Conservation (phyloP, 2,329 filamentous ascomycete species). For the Cladosporium cucumerinum region DNA sequence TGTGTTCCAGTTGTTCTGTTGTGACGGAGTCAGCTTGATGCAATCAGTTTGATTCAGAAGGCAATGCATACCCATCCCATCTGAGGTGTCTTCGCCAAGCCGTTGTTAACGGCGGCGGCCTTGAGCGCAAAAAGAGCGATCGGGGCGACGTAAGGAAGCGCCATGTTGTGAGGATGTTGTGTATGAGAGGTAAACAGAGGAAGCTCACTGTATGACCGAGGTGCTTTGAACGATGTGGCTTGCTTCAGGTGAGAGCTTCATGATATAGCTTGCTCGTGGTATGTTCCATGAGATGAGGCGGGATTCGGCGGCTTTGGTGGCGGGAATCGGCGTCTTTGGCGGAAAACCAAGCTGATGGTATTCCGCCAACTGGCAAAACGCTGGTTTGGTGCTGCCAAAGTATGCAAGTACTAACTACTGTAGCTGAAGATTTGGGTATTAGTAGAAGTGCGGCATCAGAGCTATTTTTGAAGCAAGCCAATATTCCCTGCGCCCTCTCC, state of each 20-base stretch:
- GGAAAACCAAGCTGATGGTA: background rate
- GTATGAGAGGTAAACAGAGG: background rate
- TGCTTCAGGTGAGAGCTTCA: background rate
- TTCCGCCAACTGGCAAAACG: background rate
- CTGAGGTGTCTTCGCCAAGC: conserved; percentile 37
- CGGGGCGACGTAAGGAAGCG: conserved; percentile 7
- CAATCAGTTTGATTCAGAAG: background rate
- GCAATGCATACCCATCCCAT: conserved; percentile 35
- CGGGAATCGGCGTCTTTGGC: background rate
- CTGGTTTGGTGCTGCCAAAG: background rate
- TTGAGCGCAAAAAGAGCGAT: conserved; percentile 3
- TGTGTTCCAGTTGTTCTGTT: conserved; percentile 39
- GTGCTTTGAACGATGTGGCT: background rate
- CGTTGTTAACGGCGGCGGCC: conserved; percentile 30
- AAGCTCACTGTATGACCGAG: background rate
- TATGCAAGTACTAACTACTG: background rate
- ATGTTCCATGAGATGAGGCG: background rate
- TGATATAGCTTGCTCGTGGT: background rate
- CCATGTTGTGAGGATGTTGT: background rate
- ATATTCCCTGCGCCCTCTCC: background rate
- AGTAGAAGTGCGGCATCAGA: background rate
- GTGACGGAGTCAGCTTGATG: background rate
- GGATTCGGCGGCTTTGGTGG: conserved; percentile 4
- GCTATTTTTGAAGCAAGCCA: background rate
- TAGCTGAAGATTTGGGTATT: background rate